These are phyloP conservation scores for Clitopilus passeckerianus DNA, from an alignment of 768 basidiomycete species.

Conservation along the genomic window DNA sequence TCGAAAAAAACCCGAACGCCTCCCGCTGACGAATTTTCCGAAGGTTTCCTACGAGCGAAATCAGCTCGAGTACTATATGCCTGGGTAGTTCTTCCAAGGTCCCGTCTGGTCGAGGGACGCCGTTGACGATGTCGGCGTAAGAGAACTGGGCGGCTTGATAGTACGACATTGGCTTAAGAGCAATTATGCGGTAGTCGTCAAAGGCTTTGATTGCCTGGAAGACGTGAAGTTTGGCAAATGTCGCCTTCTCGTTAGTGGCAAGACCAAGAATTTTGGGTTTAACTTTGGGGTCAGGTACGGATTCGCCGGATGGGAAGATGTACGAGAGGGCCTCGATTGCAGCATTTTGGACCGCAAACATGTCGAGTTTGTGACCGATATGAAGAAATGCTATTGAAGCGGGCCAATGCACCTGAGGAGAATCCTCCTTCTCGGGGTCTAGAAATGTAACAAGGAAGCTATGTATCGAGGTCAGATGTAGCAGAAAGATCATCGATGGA, in stretches of 20 bases:
- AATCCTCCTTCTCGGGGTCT: background rate
- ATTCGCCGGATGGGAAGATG: slow-evolving; percentile 7
- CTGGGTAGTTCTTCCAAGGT: background rate
- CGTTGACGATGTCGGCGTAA: slow-evolving; percentile 12
- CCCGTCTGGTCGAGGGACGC: slow-evolving; percentile 10
- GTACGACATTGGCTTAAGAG: slow-evolving; percentile 15
- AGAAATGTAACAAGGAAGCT: background rate
- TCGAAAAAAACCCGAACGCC: slow-evolving; percentile 11
- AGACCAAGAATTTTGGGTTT: slow-evolving; percentile 6
- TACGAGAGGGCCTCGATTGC: slow-evolving; percentile 6
- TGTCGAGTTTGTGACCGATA: slow-evolving; percentile 6
- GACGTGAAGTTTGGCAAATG: slow-evolving; percentile 10
- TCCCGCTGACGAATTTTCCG: slow-evolving; percentile 10
- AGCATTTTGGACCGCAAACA: slow-evolving; percentile 4
- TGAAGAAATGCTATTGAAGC: slow-evolving; percentile 7
- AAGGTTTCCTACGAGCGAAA: slow-evolving; percentile 13
- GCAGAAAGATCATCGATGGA: too few species aligned
- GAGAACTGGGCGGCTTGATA: slow-evolving; percentile 18
- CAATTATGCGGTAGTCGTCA: slow-evolving; percentile 7
- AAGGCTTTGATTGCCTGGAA: slow-evolving; percentile 15
- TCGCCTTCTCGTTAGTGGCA: background rate
- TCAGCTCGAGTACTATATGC: slow-evolving; percentile 5
- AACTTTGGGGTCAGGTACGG: background rate
- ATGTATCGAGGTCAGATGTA: background rate
- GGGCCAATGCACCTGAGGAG: slow-evolving; percentile 2